Base-by-base conservation (phyloP, 495 filamentous ascomycete genomes). In the Tricharina praecox region DNA sequence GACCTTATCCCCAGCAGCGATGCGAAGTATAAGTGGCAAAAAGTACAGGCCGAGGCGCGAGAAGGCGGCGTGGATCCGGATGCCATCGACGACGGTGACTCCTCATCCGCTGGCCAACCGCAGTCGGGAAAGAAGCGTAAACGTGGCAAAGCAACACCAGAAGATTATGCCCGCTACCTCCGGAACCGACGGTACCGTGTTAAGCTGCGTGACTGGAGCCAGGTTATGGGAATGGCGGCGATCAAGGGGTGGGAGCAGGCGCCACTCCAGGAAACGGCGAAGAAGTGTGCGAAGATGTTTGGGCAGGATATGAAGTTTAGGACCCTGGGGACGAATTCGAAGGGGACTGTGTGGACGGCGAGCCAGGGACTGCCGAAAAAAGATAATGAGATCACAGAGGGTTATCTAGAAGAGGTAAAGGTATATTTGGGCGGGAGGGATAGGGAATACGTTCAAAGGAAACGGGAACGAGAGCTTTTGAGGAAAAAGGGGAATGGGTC, bases 221-320 rank as follows among this genome's bases (percentile, higher is more conserved):
- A 35, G 15, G 43, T 46, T 13, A 3, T 46, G 2, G 43, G 43
- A 19, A 34, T 21, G 26, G 43, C 43, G 13, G 43, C 43, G 1
- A 11, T 46, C 10, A 33, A 23, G 13, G 43, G 43, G 28, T 46
- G 43, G 43, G 43, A 33, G 2, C 11, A 46, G 18, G 43, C 18
- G 11, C 18, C 23, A 28, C 26, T 46, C n/a, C 8, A 35, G 21
- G 8, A 23, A 23, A 34, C 26, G 25, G 43, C 43, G n/a, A 23
- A 33, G 43, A 11, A 23, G 19, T 46, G 43, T 34, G 25, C 43
- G n/a, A 28, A 33, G 9, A 7, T 46, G 9, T 46, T 46, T 46
- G 43, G 26, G 15, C 15, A 34, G 43, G 26, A 35, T 33, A 46
- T 46, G 43, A 23, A 34, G 9, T 46, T 46, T 34, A 11, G 40